Conservation (phyloP, 306 rosid genomes). For the Geum urbanum region DNA sequence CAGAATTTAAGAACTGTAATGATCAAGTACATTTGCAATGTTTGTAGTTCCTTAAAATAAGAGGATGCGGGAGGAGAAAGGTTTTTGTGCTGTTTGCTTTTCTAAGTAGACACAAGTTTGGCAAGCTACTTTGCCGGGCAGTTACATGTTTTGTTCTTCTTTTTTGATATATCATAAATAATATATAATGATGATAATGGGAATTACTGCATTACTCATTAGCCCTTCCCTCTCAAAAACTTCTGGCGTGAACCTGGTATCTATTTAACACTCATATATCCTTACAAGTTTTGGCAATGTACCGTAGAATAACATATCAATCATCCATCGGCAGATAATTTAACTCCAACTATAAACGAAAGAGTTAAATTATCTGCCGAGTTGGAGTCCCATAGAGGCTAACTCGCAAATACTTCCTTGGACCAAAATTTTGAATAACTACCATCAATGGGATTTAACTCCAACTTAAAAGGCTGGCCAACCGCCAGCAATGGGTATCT, state of each 20-base stretch:
- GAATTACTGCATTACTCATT: too few species aligned
- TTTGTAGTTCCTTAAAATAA: neutral
- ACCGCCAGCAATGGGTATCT: neutral
- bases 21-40: neutral
- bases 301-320: neutral
- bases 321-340: neutral
- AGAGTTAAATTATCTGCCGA: too few species aligned
- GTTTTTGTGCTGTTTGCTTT: neutral
- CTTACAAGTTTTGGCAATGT: neutral
- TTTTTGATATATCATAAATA: neutral
- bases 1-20: neutral
- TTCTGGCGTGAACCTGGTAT: neutral
- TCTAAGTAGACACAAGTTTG: neutral
- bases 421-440: neutral
- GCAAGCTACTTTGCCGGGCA: neutral
- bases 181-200: neutral
- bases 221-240: constrained; percentile 4
- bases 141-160: neutral
- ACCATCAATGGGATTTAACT: neutral
- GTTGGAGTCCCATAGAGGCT: neutral
- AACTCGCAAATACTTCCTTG: neutral
- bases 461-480: neutral
- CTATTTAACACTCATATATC: neutral
- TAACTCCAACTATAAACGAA: constrained; percentile 14
- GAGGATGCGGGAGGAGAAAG: neutral